A percentile compares a stretch with the other conserved stretches of the same genome.
phyloP scores from a whole-genome alignment of 139 green algal species.

The Coccomyxa sp. region DNA sequence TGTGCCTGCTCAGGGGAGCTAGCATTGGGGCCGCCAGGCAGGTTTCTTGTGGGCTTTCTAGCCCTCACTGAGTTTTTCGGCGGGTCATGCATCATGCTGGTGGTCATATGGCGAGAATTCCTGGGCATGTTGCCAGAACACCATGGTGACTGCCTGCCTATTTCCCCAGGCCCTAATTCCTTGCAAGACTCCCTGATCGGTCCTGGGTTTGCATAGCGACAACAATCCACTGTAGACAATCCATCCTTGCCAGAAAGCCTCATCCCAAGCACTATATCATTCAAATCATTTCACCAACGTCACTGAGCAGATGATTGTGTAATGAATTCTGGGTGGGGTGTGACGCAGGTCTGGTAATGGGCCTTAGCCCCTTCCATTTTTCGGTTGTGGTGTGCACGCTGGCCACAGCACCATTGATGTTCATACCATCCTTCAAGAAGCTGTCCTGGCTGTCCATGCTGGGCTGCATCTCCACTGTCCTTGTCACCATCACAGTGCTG shows the following conservation, averaged over 20 bases:
- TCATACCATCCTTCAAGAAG: conserved; percentile 25
- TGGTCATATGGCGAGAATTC: conserved; percentile 41
- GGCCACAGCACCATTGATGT: conserved; percentile 24
- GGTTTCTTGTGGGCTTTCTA: conserved; percentile 25
- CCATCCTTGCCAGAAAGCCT: no score
- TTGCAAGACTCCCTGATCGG: no score
- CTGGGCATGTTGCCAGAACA: conserved; percentile 22
- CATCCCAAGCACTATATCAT: no score
- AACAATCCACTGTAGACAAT: no score
- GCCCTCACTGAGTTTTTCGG: conserved; percentile 42
- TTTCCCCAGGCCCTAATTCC: no score
- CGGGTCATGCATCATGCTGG: conserved; percentile 28
- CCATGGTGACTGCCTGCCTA: conserved; percentile 5
- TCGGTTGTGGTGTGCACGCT: conserved; percentile 11
- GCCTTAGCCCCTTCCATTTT: conserved; percentile 10
- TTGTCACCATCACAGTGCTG: conserved; percentile 28
- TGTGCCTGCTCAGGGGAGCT: conserved; percentile 4
- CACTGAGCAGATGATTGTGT: no score
- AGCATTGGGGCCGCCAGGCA: conserved; percentile 12
- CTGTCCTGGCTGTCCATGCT: conserved; percentile 27
- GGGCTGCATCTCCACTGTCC: conserved; percentile 19
- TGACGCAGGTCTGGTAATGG: no score
- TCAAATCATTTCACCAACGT: no score
- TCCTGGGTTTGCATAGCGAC: no score
- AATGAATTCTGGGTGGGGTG: no score